These are phyloP conservation scores for Musa troglodytarum DNA, from an alignment of 176 grass and related monocot species.

Conservation along the genomic window DNA sequence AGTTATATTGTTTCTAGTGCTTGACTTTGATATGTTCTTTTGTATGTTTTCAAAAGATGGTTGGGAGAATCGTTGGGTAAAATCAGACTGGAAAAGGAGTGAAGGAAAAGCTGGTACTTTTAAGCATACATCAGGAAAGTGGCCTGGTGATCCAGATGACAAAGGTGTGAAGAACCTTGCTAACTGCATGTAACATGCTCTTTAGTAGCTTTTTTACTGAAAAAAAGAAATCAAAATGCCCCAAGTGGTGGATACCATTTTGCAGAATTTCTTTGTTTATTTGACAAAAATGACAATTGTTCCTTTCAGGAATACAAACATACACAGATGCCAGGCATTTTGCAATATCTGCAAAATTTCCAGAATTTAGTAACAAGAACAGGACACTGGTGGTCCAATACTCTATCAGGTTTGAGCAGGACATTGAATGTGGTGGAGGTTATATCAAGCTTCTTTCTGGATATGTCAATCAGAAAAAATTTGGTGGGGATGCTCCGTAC, in stretches of 20 bases:
- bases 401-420: slow-evolving; percentile 98
- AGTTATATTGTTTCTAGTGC: background rate
- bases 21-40: background rate
- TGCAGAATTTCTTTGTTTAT: background rate
- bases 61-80: slow-evolving; percentile 76
- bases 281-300: background rate
- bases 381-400: slow-evolving; percentile 89
- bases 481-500: slow-evolving; percentile 93
- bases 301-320: slow-evolving; percentile 68
- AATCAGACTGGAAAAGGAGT: slow-evolving; percentile 90
- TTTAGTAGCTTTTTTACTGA: background rate
- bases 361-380: slow-evolving; percentile 79
- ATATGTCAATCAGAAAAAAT: slow-evolving; percentile 99
- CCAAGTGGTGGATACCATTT: background rate
- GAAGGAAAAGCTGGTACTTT: slow-evolving; percentile 93
- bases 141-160: slow-evolving; percentile 83
- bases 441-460: slow-evolving; percentile 99
- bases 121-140: slow-evolving; percentile 77
- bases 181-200: background rate
- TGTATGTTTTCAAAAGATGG: slow-evolving; percentile 45
- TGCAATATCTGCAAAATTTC: slow-evolving; percentile 92
- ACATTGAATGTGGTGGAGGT: slow-evolving; percentile 93
- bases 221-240: background rate
- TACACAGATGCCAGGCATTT: slow-evolving; percentile 79
- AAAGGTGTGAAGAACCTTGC: slow-evolving; percentile 46